These are phyloP conservation scores for Scytalidium sp. DNA, from an alignment of 2,329 filamentous ascomycete genomes.

Conservation along the genomic window DNA sequence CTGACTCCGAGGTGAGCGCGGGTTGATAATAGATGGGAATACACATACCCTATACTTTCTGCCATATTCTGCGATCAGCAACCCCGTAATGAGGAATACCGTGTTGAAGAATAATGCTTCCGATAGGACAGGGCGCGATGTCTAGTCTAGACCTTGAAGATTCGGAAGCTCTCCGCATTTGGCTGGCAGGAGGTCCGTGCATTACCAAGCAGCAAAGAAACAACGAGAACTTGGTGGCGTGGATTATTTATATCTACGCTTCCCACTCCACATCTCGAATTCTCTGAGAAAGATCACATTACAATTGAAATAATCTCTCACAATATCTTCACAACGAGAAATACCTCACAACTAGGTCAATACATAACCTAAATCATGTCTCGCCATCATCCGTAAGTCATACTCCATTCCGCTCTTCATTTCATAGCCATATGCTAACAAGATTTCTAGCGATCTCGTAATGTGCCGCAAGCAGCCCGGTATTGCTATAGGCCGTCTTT, in stretches of 20 bases:
- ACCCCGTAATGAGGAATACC: neutral
- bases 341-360: neutral
- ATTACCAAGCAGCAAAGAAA: constrained; percentile 13
- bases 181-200: constrained; percentile 10
- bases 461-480: constrained; percentile 99
- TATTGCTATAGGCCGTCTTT: constrained; percentile 96
- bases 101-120: no score
- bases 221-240: constrained; percentile 9
- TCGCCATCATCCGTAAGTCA: constrained; percentile 64
- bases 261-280: neutral
- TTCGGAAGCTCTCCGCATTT: neutral
- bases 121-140: no score
- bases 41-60: constrained; percentile 18
- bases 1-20: constrained; percentile 14
- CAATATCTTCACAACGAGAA: neutral
- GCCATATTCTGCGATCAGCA: constrained; percentile 14
- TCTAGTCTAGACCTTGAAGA: neutral
- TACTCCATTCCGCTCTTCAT: neutral
- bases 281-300: neutral
- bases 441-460: constrained; percentile 72
- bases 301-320: neutral
- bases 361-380: constrained; percentile 20
- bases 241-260: neutral
- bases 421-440: constrained; percentile 9
- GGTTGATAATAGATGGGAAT: neutral